These are phyloP conservation scores for Globisporangium spinosum DNA, from an alignment of 352 stramenopile genomes.

Conservation along the genomic window DNA sequence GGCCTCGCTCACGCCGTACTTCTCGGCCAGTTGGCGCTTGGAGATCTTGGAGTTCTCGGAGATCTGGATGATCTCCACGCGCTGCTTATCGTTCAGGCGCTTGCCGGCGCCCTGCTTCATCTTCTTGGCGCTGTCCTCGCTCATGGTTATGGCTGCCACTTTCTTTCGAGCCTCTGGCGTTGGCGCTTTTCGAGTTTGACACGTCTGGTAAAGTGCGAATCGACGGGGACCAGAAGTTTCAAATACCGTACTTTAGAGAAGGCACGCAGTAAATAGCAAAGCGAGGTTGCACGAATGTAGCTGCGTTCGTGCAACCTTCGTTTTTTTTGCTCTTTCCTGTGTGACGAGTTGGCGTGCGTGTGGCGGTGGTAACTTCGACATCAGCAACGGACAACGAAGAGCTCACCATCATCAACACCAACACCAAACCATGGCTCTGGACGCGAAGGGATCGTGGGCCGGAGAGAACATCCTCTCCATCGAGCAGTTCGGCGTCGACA, in stretches of 20 bases:
- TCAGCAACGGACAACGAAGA: slow-evolving; percentile 5
- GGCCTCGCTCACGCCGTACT: slow-evolving; percentile 75
- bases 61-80: slow-evolving; percentile 82
- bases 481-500: slow-evolving; percentile 72
- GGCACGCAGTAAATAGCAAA: not conserved
- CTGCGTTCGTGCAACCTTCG: not conserved
- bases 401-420: slow-evolving; percentile 12
- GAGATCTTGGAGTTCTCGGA: slow-evolving; percentile 73
- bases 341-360: not conserved
- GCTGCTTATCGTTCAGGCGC: slow-evolving; percentile 77
- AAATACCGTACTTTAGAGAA: not conserved
- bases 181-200: not conserved
- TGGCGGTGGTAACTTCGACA: slow-evolving; percentile 8
- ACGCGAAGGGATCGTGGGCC: slow-evolving; percentile 56
- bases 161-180: not conserved
- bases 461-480: slow-evolving; percentile 78
- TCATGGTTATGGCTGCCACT: slow-evolving; percentile 12
- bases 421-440: slow-evolving; percentile 39
- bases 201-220: not conserved
- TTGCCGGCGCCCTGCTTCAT: slow-evolving; percentile 64
- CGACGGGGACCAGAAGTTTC: not conserved
- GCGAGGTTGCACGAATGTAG: not conserved
- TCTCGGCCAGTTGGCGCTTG: slow-evolving; percentile 72
- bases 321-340: no score
- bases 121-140: slow-evolving; percentile 50